A percentile compares a stretch with the other conserved stretches of the same genome.
Conservation (phyloP, 257 asterid genomes). For the Petunia secreta region DNA sequence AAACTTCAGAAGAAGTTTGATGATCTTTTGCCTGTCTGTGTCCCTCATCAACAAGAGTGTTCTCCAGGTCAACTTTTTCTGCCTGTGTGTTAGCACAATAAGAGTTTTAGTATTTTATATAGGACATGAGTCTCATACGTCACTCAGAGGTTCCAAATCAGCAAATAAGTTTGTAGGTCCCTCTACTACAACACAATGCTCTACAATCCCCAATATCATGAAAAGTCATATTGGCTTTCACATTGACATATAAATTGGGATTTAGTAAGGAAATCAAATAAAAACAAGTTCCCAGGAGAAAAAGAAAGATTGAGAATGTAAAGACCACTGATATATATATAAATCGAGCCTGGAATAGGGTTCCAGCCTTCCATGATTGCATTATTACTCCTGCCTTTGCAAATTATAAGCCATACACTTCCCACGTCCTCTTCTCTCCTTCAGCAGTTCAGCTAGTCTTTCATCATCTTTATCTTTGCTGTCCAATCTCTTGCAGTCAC, state of each 20-base stretch:
- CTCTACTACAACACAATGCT: neutral
- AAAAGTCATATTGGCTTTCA: neutral
- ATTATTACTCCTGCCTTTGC: constrained; percentile 7
- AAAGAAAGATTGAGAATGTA: no score
- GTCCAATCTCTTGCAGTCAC: neutral
- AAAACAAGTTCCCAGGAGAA: neutral
- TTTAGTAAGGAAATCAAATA: neutral
- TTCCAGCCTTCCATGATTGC: neutral
- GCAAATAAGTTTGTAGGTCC: neutral
- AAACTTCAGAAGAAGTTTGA: constrained; percentile 16
- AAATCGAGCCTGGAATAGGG: no score
- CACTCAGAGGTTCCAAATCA: constrained; percentile 6
- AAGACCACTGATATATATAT: no score
- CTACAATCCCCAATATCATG: neutral
- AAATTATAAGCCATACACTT: neutral
- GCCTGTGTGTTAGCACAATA: constrained; percentile 25
- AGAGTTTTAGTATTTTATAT: constrained; percentile 3
- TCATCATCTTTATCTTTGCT: neutral
- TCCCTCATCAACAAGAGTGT: constrained; percentile 37
- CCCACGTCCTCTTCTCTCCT: constrained; percentile 10
- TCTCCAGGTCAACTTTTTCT: constrained; percentile 38
- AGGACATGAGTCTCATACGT: neutral
- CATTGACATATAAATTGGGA: neutral
- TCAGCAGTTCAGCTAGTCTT: constrained; percentile 3
- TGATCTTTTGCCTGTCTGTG: constrained; percentile 28